phyloP scores from a whole-genome alignment of 179 eudicot genomes.

The Silene vulgaris region DNA sequence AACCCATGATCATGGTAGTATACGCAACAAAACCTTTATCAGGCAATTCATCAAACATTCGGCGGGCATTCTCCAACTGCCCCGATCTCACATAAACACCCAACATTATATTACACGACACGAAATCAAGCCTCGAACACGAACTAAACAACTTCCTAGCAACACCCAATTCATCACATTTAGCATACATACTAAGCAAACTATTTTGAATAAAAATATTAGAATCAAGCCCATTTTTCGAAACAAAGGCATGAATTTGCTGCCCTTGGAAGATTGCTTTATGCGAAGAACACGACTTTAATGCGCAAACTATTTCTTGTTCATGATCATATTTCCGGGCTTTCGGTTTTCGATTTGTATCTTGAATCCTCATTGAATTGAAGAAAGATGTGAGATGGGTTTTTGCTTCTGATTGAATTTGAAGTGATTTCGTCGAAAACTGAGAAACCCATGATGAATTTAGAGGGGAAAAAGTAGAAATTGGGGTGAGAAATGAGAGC shows the following conservation, averaged over 20 bases:
- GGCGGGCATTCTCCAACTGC: conserved; percentile 45
- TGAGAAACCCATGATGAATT: conserved; percentile 41
- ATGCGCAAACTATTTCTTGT: conserved; percentile 44
- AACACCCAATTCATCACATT: conserved; percentile 40
- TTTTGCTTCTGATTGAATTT: conserved; percentile 19
- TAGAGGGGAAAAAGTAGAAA: conserved; percentile 20
- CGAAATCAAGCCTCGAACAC: conserved; percentile 37
- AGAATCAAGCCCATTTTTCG: conserved; percentile 51
- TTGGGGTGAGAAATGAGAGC: conserved; percentile 15
- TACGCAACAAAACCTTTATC: conserved; percentile 58
- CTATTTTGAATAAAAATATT: conserved; percentile 64
- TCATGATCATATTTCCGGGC: conserved; percentile 32
- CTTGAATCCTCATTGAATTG: conserved; percentile 27
- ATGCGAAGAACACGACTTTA: conserved; percentile 57
- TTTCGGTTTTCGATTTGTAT: conserved; percentile 22
- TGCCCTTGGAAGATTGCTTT: conserved; percentile 42
- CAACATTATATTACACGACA: conserved; percentile 70
- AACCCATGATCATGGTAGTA: conserved; percentile 77
- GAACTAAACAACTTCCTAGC: conserved; percentile 46
- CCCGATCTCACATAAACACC: conserved; percentile 55
- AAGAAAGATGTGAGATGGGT: conserved; percentile 37
- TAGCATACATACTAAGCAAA: conserved; percentile 68
- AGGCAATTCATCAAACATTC: conserved; percentile 68
- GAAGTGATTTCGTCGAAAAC: conserved; percentile 24
- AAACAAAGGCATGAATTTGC: conserved; percentile 49